Evolutionary conservation across 768 basidiomycete species (phyloP).

Genomic region (Leccinellum rugosiceps): DNA sequence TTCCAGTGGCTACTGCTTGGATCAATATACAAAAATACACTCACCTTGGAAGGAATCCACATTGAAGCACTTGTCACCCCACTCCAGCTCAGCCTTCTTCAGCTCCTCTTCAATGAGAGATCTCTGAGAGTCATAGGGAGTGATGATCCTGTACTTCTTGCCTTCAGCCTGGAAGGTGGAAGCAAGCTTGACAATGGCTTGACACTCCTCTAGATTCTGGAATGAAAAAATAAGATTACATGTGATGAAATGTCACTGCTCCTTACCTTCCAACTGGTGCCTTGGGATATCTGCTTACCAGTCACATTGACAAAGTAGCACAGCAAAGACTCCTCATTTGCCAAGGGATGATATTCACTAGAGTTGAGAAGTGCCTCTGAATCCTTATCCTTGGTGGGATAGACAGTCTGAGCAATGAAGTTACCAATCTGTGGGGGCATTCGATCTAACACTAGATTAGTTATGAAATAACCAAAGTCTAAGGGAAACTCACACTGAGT

Average conservation of each 20-base stretch:
- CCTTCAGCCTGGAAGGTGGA: conserved; percentile 48
- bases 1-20: not conserved
- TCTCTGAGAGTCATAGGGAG: conserved; percentile 78
- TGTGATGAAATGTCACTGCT: not conserved
- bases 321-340: conserved; percentile 36
- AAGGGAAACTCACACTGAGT: conserved; percentile 60
- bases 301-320: conserved; percentile 65
- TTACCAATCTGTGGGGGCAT: conserved; percentile 80
- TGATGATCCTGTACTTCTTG: conserved; percentile 63
- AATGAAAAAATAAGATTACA: not conserved
- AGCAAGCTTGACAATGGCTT: conserved; percentile 56
- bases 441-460: conserved; percentile 49
- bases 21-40: conserved; percentile 7
- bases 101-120: conserved; percentile 54
- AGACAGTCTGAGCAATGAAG: conserved; percentile 67
- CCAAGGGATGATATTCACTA: conserved; percentile 45
- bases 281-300: conserved; percentile 34
- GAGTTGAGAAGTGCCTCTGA: conserved; percentile 45
- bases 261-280: conserved; percentile 41
- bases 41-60: conserved; percentile 80
- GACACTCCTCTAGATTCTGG: conserved; percentile 61
- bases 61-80: conserved; percentile 72
- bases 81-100: conserved; percentile 46
- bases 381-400: conserved; percentile 43
- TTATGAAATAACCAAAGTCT: not conserved